Conservation (phyloP, 1,139 yeast genomes). For the Diutina neorugosa region DNA sequence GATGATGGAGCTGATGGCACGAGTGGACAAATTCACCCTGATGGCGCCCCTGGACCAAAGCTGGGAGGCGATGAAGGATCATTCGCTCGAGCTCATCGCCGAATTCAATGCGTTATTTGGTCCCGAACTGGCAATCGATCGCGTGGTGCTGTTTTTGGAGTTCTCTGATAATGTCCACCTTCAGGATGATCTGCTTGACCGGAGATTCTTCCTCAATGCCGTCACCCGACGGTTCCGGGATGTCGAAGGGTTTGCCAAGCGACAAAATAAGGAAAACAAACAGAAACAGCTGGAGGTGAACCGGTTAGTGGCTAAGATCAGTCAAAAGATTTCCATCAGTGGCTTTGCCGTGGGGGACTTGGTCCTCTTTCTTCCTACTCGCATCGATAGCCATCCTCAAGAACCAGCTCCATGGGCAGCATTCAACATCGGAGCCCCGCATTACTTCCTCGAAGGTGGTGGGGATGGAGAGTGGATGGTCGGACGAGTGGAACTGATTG, state of each 20-base stretch:
- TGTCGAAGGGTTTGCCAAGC: slow-evolving; percentile 85
- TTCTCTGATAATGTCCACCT: background rate
- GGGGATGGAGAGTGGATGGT: slow-evolving; percentile 52
- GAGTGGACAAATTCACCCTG: background rate
- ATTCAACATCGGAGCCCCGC: slow-evolving; percentile 72
- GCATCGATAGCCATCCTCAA: slow-evolving; percentile 13
- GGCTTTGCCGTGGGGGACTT: slow-evolving; percentile 61
- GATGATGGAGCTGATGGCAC: background rate
- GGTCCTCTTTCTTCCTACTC: slow-evolving; percentile 74
- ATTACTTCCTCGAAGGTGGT: slow-evolving; percentile 44
- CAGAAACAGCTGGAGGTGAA: slow-evolving; percentile 30
- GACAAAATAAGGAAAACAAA: slow-evolving; percentile 65
- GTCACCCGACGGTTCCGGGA: slow-evolving; percentile 74
- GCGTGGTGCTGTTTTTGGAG: background rate
- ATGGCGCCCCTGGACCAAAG: background rate
- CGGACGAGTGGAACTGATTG: slow-evolving; percentile 43
- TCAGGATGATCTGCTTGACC: slow-evolving; percentile 1
- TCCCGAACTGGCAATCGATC: background rate
- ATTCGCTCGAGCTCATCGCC: background rate
- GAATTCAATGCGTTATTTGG: background rate
- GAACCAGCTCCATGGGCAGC: slow-evolving; percentile 72
- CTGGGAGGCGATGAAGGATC: background rate
- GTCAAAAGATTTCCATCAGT: slow-evolving; percentile 51
- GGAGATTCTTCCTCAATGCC: slow-evolving; percentile 42
- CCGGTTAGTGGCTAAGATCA: slow-evolving; percentile 14